Conservation (phyloP, 305 asterid species). For the Fraxinus baroniana region DNA sequence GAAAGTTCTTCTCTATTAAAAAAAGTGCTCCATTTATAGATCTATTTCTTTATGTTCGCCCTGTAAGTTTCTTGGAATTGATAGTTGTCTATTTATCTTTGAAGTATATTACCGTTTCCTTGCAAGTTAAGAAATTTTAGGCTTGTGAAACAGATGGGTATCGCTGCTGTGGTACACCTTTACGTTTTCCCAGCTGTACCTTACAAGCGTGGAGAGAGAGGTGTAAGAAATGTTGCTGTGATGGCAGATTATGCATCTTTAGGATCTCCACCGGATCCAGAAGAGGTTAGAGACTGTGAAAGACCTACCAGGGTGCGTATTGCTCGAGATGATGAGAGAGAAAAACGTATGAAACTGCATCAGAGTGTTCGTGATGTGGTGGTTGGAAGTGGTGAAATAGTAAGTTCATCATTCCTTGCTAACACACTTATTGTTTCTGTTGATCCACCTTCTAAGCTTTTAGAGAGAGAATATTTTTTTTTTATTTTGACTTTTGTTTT, state of each 20-base stretch:
- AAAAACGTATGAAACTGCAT: slow-evolving; percentile 68
- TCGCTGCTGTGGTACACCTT: slow-evolving; percentile 96
- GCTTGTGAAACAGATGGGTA: slow-evolving; percentile 75
- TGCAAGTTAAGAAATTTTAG: slow-evolving; percentile 21
- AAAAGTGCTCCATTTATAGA: not conserved
- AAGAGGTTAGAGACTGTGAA: slow-evolving; percentile 84
- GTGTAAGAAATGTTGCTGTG: slow-evolving; percentile 89
- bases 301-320: slow-evolving; percentile 53
- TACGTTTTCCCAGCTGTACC: slow-evolving; percentile 92
- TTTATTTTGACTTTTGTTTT: not conserved
- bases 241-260: slow-evolving; percentile 88
- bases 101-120: not conserved
- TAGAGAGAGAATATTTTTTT: not conserved
- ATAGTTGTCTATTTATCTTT: not conserved
- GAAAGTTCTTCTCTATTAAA: not conserved
- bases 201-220: slow-evolving; percentile 93
- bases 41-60: not conserved
- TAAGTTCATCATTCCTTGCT: slow-evolving; percentile 39
- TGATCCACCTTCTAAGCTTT: not conserved
- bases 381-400: slow-evolving; percentile 93
- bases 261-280: slow-evolving; percentile 90
- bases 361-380: slow-evolving; percentile 96
- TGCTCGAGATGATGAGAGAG: slow-evolving; percentile 64
- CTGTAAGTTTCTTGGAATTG: not conserved
- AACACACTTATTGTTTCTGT: not conserved